Evolutionary conservation across 208 protist genomes (phyloP), one percentile per base, ranked within the genome.

Genomic region (Polymyxa betae): DNA sequence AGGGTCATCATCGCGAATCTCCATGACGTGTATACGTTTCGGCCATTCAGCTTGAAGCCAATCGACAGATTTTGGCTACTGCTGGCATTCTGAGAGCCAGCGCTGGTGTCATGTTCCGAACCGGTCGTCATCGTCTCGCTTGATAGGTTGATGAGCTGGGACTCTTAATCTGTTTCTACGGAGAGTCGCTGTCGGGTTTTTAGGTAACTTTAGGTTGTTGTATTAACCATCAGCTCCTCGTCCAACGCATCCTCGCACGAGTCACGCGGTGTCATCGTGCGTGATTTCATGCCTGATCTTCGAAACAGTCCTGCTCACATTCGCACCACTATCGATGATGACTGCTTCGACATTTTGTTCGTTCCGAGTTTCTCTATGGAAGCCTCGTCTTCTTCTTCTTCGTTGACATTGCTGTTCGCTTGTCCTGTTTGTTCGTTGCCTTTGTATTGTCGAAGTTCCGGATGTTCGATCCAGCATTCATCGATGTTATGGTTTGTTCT

Each of bases 161-260:
- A 82, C 72, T 82, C 72, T 82, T 82, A 82, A 82, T 82, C 72
- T 35, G n/a, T 45, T 60, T 5, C 49, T 60, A n/a, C n/a, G n/a
- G n/a, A n/a, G n/a, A n/a, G n/a, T n/a, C n/a, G n/a, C n/a, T n/a
- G n/a, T n/a, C n/a, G n/a, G n/a, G n/a, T n/a, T n/a, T n/a, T n/a
- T n/a, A n/a, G n/a, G n/a, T n/a, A n/a, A n/a, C n/a, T n/a, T n/a
- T n/a, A n/a, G n/a, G n/a, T n/a, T n/a, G n/a, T n/a, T n/a, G n/a
- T n/a, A n/a, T n/a, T n/a, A n/a, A n/a, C n/a, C n/a, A n/a, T n/a
- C n/a, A n/a, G n/a, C n/a, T n/a, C n/a, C n/a, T n/a, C n/a, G n/a
- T n/a, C n/a, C n/a, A n/a, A n/a, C n/a, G n/a, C n/a, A n/a, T n/a
- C n/a, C n/a, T n/a, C n/a, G n/a, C n/a, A n/a, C n/a, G n/a, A n/a